These are phyloP conservation scores for Ophiostoma sp. DNA, from an alignment of 2,329 filamentous ascomycete species.

Conservation along the genomic window DNA sequence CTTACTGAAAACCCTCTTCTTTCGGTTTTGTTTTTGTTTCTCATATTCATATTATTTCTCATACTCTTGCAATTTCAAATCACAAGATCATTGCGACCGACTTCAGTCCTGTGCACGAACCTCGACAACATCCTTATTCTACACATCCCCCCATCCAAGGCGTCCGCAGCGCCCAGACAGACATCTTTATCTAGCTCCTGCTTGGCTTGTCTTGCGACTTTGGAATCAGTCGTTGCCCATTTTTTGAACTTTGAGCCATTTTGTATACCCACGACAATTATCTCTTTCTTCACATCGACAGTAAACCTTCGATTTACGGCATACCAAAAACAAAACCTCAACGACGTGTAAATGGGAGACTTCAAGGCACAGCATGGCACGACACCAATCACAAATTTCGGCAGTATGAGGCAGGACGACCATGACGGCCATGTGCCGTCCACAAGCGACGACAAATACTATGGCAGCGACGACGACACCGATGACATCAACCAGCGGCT, in stretches of 20 bases:
- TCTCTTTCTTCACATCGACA: too few relatives aligned
- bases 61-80: not conserved
- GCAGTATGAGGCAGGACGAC: not conserved
- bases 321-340: not conserved
- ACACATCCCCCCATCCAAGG: not conserved
- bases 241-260: not conserved
- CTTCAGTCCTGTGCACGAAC: too few relatives aligned
- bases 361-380: slow-evolving; percentile 2
- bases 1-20: not conserved
- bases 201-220: slow-evolving; percentile 2
- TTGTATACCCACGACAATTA: too few relatives aligned
- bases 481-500: slow-evolving; percentile 15
- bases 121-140: not conserved
- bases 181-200: not conserved
- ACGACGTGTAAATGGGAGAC: not conserved
- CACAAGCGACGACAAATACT: slow-evolving; percentile 6
- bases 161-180: not conserved
- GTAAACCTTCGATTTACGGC: not conserved
- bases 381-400: not conserved
- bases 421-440: not conserved
- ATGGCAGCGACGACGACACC: slow-evolving; percentile 15
- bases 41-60: not conserved
- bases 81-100: too few relatives aligned
- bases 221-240: not conserved
- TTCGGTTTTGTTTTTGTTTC: not conserved